phyloP scores from a whole-genome alignment of 345 rosid genomes.

The Cardiospermum halicacabum region DNA sequence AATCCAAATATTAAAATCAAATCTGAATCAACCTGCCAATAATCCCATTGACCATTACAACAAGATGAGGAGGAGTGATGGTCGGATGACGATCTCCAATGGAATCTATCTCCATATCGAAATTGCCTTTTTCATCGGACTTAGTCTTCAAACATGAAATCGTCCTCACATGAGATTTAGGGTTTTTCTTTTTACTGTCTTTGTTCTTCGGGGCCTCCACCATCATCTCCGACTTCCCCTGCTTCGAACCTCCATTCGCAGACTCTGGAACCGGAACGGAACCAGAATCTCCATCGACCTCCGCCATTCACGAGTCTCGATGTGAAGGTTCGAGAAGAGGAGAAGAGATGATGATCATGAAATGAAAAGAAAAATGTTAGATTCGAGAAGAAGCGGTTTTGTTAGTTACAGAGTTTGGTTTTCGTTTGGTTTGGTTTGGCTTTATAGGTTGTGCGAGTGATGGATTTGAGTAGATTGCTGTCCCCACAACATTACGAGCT shows the following conservation, averaged over 20 bases:
- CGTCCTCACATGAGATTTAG: conserved; percentile 22
- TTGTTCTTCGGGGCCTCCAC: not conserved
- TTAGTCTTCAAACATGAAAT: conserved; percentile 54
- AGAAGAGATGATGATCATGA: not conserved
- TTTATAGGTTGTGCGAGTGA: not conserved
- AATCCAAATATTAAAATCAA: not conserved
- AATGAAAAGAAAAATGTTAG: too few species aligned
- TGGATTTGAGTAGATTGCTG: not conserved
- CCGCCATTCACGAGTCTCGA: not conserved
- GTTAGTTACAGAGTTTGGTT: conserved; percentile 1
- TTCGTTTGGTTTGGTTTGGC: not conserved
- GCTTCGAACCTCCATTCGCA: conserved; percentile 8
- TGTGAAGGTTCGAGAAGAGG: not conserved
- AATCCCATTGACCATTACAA: conserved; percentile 83
- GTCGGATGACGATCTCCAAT: conserved; percentile 37
- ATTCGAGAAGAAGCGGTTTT: not conserved
- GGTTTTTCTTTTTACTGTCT: conserved; percentile 17
- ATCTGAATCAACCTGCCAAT: conserved; percentile 55
- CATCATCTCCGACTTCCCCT: not conserved
- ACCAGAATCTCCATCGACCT: conserved; percentile 7
- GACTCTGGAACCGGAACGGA: not conserved
- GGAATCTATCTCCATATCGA: conserved; percentile 42
- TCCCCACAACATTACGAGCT: not conserved
- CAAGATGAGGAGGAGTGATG: conserved; percentile 53
- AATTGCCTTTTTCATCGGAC: conserved; percentile 37